These are phyloP conservation scores for Fusarium napiforme DNA, from an alignment of 2,329 filamentous ascomycete species.

Conservation along the genomic window DNA sequence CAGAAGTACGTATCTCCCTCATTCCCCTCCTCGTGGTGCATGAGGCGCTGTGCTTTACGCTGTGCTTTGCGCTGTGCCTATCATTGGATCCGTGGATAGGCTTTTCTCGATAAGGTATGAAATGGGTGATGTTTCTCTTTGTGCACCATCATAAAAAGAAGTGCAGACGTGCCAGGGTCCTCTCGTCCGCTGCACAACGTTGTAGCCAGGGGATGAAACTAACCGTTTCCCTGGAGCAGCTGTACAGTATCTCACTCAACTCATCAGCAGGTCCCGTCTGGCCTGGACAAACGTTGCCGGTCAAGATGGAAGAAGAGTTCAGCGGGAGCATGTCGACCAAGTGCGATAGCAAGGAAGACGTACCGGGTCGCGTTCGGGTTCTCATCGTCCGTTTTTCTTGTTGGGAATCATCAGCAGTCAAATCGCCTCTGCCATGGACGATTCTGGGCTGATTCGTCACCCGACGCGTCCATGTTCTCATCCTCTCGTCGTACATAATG, in stretches of 20 bases:
- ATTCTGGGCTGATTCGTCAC: conserved; percentile 47
- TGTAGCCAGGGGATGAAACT: conserved; percentile 29
- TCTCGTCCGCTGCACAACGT: conserved; percentile 33
- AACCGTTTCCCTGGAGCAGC: conserved; percentile 27
- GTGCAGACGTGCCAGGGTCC: conserved; percentile 34
- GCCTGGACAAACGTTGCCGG: conserved; percentile 18
- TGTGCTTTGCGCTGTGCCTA: conserved; percentile 28
- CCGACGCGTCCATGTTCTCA: conserved; percentile 39
- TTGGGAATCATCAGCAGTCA: conserved; percentile 24
- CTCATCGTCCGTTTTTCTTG: conserved; percentile 36
- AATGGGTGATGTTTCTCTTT: conserved; percentile 23
- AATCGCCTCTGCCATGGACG: conserved; percentile 21
- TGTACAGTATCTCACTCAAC: conserved; percentile 16
- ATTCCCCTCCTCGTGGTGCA: conserved; percentile 36
- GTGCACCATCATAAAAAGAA: conserved; percentile 34
- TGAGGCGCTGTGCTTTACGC: conserved; percentile 32
- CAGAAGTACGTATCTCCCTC: conserved; percentile 23
- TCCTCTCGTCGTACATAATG: conserved; percentile 39
- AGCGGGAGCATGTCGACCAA: conserved; percentile 10
- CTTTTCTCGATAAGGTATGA: conserved; percentile 39
- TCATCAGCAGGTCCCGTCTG: conserved; percentile 18
- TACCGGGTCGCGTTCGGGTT: conserved; percentile 1
- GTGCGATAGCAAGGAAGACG: not conserved
- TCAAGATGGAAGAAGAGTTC: conserved; percentile 1
- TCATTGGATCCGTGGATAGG: conserved; percentile 33